Conservation (phyloP, 2,329 filamentous ascomycete species). For the Penicillium sp. region DNA sequence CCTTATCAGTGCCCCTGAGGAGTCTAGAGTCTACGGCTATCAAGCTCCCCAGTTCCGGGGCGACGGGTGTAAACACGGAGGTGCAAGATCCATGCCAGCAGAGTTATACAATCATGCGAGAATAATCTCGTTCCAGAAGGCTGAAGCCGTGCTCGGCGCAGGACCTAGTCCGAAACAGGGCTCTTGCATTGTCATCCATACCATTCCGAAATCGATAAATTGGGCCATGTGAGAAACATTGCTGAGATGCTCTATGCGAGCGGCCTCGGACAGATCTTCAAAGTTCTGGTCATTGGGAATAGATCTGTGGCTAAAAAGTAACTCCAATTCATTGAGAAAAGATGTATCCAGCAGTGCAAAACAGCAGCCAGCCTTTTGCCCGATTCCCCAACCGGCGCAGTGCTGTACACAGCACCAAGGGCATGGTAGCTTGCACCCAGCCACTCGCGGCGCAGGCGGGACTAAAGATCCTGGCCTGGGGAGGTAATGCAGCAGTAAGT, state of each 20-base stretch:
- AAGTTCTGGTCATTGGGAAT: too few relatives aligned
- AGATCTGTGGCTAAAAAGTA: too few relatives aligned
- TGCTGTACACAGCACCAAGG: slow-evolving; percentile 84
- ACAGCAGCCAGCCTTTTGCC: background rate
- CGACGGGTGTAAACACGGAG: background rate
- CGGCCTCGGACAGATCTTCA: too few relatives aligned
- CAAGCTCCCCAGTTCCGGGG: too few relatives aligned
- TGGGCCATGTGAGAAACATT: background rate
- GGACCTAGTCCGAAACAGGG: background rate
- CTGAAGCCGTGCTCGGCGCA: background rate
- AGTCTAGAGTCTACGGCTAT: background rate
- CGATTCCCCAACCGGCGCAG: slow-evolving; percentile 67
- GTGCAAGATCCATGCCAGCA: background rate
- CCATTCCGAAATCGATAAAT: background rate
- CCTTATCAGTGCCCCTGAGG: background rate
- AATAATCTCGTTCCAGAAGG: background rate
- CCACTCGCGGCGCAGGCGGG: slow-evolving; percentile 86
- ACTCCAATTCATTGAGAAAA: background rate
- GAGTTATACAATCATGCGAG: background rate
- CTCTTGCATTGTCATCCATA: background rate
- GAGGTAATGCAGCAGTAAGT: slow-evolving; percentile 87
- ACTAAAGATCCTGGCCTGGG: slow-evolving; percentile 74
- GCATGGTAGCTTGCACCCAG: slow-evolving; percentile 85
- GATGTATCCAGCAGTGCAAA: background rate
- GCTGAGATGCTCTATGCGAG: background rate